Conservation (phyloP, 768 basidiomycete species). For the Kwoniella botswanensis region DNA sequence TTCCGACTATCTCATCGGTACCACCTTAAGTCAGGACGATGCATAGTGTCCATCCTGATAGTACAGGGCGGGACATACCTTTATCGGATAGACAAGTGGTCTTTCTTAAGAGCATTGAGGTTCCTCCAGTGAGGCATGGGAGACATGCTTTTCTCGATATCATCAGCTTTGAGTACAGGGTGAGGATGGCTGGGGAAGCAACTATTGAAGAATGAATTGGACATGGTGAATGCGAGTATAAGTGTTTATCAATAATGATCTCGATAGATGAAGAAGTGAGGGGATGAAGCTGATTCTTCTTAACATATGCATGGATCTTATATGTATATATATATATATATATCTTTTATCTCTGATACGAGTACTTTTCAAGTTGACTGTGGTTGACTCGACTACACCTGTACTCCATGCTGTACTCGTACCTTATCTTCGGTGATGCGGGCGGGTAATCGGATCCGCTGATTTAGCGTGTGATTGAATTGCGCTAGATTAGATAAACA, state of each 20-base stretch:
- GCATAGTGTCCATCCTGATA: no score
- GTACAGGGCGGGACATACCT: neutral
- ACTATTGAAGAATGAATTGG: neutral
- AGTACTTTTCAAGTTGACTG: neutral
- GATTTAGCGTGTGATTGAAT: neutral
- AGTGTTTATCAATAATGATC: neutral
- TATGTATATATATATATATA: no score
- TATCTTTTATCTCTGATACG: no score
- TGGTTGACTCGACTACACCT: conserved; percentile 6
- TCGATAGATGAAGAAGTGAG: neutral
- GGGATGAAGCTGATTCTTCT: neutral
- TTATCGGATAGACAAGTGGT: conserved; percentile 14
- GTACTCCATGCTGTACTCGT: neutral
- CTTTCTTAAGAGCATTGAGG: conserved; percentile 2
- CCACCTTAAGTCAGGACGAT: no score
- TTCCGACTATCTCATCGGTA: neutral
- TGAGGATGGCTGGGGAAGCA: neutral
- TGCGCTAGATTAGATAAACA: conserved; percentile 3
- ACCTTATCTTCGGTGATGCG: conserved; percentile 1
- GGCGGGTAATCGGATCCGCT: neutral
- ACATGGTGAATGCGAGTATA: neutral
- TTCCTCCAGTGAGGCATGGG: conserved; percentile 5
- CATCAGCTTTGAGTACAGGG: conserved; percentile 6
- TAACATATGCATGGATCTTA: neutral
- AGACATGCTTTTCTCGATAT: conserved; percentile 3